Evolutionary conservation across 2,329 filamentous ascomycete genomes (phyloP).

Genomic region (Aureobasidium sp.): DNA sequence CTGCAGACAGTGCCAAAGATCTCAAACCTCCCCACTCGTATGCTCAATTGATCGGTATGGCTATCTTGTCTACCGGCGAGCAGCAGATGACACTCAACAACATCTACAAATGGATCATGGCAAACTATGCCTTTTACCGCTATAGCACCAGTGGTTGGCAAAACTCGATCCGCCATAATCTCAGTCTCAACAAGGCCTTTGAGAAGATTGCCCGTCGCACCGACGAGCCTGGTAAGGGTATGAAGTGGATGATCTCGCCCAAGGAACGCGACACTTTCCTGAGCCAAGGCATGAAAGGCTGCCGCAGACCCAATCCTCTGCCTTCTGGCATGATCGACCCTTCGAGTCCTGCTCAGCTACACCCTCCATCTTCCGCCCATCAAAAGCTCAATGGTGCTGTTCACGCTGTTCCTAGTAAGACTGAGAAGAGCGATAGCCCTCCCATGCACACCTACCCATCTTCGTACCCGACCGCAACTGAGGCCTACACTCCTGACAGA

Average conservation of each 20-base stretch:
- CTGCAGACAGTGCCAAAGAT: conserved; percentile 74
- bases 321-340: conserved; percentile 22
- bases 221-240: conserved; percentile 94
- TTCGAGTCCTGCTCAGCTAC: conserved; percentile 34
- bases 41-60: conserved; percentile 92
- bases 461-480: conserved; percentile 40
- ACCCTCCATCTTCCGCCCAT: conserved; percentile 44
- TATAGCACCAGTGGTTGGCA: conserved; percentile 86
- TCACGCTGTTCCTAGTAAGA: conserved; percentile 16
- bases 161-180: conserved; percentile 95
- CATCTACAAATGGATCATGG: conserved; percentile 90
- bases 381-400: conserved; percentile 11
- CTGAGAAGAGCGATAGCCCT: conserved; percentile 29
- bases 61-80: conserved; percentile 77
- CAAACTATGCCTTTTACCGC: conserved; percentile 87
- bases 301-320: conserved; percentile 29
- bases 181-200: conserved; percentile 91
- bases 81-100: conserved; percentile 84
- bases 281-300: conserved; percentile 50
- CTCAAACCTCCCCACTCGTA: conserved; percentile 96
- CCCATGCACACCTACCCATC: conserved; percentile 30
- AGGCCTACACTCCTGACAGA: conserved; percentile 48
- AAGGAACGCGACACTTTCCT: conserved; percentile 82
- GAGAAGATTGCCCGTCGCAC: conserved; percentile 87
- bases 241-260: conserved; percentile 94